Conservation (phyloP, 495 filamentous ascomycete genomes). For the Neurospora discreta region DNA sequence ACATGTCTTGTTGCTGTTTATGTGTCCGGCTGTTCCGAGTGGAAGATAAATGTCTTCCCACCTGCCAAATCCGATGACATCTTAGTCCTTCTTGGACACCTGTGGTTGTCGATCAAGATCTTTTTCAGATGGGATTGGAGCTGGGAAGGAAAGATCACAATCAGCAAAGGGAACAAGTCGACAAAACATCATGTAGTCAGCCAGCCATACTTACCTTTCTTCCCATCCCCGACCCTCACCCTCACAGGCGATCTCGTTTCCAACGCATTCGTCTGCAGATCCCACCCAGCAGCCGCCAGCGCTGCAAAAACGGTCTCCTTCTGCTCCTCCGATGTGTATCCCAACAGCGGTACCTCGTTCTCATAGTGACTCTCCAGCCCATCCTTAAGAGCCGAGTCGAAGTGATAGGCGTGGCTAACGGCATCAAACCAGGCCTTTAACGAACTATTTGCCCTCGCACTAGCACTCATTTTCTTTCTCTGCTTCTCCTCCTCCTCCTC, state of each 20-base stretch:
- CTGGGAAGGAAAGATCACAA: neutral
- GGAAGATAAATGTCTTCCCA: no score
- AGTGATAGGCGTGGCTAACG: conserved; percentile 43
- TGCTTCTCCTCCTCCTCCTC: conserved; percentile 18
- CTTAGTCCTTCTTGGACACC: neutral
- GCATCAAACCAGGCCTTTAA: conserved; percentile 69
- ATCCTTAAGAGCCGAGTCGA: conserved; percentile 24
- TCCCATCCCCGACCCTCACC: conserved; percentile 19
- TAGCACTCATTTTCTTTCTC: neutral
- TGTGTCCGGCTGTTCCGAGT: no score
- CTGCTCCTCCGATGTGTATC: conserved; percentile 24
- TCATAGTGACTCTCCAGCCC: conserved; percentile 22
- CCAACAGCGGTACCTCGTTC: conserved; percentile 23
- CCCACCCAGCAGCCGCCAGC: conserved; percentile 30
- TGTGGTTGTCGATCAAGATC: neutral
- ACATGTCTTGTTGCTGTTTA: neutral
- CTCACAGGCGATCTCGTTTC: conserved; percentile 29
- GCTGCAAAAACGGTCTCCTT: conserved; percentile 21
- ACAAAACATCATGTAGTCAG: neutral
- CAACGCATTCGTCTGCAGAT: conserved; percentile 30
- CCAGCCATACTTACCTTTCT: conserved; percentile 15
- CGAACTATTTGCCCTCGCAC: conserved; percentile 30
- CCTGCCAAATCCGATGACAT: neutral
- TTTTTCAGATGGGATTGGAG: neutral
- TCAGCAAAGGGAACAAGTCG: neutral